Base-by-base conservation (phyloP, 2,329 filamentous ascomycete species). In the Coniochaeta sp. region DNA sequence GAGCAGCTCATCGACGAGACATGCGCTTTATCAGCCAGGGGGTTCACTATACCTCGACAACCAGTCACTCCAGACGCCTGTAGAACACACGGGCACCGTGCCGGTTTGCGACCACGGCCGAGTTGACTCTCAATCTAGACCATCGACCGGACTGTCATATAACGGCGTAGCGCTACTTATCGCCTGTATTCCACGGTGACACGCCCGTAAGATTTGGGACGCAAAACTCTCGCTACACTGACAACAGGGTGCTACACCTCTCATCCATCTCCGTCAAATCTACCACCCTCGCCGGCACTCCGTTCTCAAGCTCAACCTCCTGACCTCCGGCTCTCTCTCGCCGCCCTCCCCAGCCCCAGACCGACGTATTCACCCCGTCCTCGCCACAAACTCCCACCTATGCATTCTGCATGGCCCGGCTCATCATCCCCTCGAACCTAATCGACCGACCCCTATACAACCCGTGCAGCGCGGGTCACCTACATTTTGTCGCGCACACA, bases 401-500 rank as follows among this genome's bases (percentile, higher is more conserved):
- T 22, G 62, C 32, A 4, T 68, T 63, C 58, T 69, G 65, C 57
- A 68, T 64, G 3, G 59, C 63, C n/a, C 58, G 14, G 42, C 65
- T 65, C 4, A 62, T 63, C 12, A 34, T 57, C 4, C 54, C 28
- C 61, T 67, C 63, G 1, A 65, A 55, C 28, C 26, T 55, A 0
- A 62, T 65, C 8, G 64, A 64, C 12, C 57, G 54, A 1, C 64
- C 65, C n/a, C 66, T 55, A 42, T 59, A 64, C 8, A 63, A 22
- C 74, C 74, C 62, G 81, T 79, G n/a, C 70, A 69, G 1, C 67
- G 56, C 1, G 75, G 69, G 61, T 81, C 77, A 17, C 82, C 82
- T 19, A 80, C 80, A 83, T 79, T 65, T 84, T 82, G 50, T 76
- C 71, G 3, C 72, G 72, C 0, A 81, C 68, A 81, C 81, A 84